phyloP scores from a whole-genome alignment of 2,329 filamentous ascomycete genomes.

The Aureobasidium sp. region DNA sequence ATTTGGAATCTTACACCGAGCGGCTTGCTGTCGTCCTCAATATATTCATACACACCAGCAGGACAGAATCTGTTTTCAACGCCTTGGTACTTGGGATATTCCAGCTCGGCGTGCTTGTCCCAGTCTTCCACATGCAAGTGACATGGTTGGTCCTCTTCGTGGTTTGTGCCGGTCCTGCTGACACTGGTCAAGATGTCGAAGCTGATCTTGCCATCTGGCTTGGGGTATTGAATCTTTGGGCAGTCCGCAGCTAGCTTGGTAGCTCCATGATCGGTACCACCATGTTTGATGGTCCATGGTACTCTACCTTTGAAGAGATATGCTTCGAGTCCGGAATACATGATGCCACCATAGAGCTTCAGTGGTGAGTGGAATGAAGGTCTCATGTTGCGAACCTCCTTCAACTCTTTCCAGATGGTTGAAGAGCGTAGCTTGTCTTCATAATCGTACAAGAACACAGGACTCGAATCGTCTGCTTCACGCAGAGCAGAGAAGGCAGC shows the following conservation, averaged over 20 bases:
- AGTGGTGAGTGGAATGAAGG: conserved; percentile 86
- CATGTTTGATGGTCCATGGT: conserved; percentile 90
- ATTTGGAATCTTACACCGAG: conserved; percentile 94
- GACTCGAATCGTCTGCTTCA: conserved; percentile 46
- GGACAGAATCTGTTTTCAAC: conserved; percentile 96
- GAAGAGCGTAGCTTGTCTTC: conserved; percentile 81
- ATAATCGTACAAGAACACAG: conserved; percentile 90
- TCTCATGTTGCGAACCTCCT: conserved; percentile 93
- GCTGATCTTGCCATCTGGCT: conserved; percentile 88
- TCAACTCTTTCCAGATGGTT: conserved; percentile 86
- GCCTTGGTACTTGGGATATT: conserved; percentile 83
- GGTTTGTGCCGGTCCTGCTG: conserved; percentile 90
- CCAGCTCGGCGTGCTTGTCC: conserved; percentile 76
- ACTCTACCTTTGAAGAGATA: conserved; percentile 75
- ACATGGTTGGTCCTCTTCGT: conserved; percentile 96
- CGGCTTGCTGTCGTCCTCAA: conserved; percentile 81
- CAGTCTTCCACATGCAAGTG: conserved; percentile 93
- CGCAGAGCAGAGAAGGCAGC: conserved; percentile 72
- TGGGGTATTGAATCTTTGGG: conserved; percentile 89
- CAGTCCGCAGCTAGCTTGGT: conserved; percentile 74
- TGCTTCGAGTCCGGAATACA: conserved; percentile 90
- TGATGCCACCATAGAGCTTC: conserved; percentile 78
- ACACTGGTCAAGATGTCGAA: conserved; percentile 97
- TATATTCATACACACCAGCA: conserved; percentile 94
- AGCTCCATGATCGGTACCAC: conserved; percentile 63